Percentiles rank a stretch among this genome's conserved stretches.
phyloP scores from a whole-genome alignment of 75 land plant species.

The Gnetum montanum region DNA sequence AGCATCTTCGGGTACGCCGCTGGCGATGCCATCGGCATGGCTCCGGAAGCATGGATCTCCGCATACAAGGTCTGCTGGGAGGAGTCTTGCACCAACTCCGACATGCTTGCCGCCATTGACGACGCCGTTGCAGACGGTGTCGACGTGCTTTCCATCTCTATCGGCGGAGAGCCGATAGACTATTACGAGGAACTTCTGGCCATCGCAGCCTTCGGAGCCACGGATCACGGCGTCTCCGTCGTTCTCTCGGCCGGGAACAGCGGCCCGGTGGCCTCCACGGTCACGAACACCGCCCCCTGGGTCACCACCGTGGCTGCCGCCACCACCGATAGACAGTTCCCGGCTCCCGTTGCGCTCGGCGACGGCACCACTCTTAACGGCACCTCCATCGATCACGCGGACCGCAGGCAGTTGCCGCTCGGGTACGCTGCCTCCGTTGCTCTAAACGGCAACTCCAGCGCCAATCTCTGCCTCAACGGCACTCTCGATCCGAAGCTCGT shows the following conservation, averaged over 20 bases:
- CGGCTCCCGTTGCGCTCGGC: not conserved
- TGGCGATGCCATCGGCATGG: constrained; percentile 54
- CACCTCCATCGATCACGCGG: not conserved
- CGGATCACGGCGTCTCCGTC: constrained; percentile 1
- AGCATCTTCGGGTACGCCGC: constrained; percentile 43
- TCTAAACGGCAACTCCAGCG: constrained; percentile 40
- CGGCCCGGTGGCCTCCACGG: constrained; percentile 2
- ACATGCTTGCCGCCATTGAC: constrained; percentile 57
- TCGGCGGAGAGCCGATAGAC: constrained; percentile 13
- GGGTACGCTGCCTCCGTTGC: not conserved
- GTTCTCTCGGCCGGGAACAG: constrained; percentile 12
- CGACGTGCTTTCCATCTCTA: no score
- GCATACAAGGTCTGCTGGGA: constrained; percentile 54
- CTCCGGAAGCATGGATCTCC: constrained; percentile 36
- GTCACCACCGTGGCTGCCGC: not conserved
- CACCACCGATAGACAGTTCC: not conserved
- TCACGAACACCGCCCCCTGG: not conserved
- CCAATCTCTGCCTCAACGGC: constrained; percentile 37
- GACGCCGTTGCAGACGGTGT: no score
- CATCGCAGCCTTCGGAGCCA: constrained; percentile 12
- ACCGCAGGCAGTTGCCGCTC: constrained; percentile 37
- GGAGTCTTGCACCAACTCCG: constrained; percentile 31
- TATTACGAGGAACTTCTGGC: constrained; percentile 7
- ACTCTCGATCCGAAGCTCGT: constrained; percentile 42
- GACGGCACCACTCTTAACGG: not conserved